Evolutionary conservation across 352 stramenopile genomes (phyloP).

Genomic region (Phytophthora chlamydospora): DNA sequence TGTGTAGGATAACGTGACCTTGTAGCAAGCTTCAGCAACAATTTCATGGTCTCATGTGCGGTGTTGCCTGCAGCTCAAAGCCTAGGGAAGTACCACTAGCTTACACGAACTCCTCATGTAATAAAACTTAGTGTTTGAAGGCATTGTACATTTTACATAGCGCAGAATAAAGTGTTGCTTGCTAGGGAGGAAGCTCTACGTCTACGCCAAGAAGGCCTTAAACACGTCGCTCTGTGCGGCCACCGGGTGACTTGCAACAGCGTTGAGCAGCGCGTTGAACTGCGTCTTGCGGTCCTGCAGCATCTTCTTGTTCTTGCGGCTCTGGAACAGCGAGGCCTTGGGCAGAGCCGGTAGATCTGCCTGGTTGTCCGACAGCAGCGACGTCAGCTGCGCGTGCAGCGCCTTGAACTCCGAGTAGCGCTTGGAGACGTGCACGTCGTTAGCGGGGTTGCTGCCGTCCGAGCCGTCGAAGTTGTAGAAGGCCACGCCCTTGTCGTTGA

Average conservation of each 20-base stretch:
- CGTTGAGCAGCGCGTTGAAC: constrained; percentile 66
- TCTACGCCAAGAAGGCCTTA: constrained; percentile 56
- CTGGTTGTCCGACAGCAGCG: constrained; percentile 52
- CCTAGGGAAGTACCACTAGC: background rate
- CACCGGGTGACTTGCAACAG: constrained; percentile 54
- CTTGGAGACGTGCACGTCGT: constrained; percentile 64
- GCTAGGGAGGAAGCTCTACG: constrained; percentile 5
- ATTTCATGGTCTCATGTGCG: too few species aligned
- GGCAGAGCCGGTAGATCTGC: constrained; percentile 55
- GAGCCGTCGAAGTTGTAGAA: constrained; percentile 64
- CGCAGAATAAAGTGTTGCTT: constrained; percentile 14
- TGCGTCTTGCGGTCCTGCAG: constrained; percentile 62
- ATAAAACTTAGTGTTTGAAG: background rate
- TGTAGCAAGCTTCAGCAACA: too few species aligned
- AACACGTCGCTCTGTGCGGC: constrained; percentile 52
- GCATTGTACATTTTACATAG: constrained; percentile 35
- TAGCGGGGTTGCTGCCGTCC: constrained; percentile 47
- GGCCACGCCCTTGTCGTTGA: constrained; percentile 38
- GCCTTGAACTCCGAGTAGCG: constrained; percentile 83
- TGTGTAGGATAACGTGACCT: too few species aligned
- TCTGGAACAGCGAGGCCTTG: constrained; percentile 50
- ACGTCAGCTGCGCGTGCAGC: constrained; percentile 55
- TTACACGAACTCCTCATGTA: constrained; percentile 2
- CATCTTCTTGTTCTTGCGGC: constrained; percentile 62
- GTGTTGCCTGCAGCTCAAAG: background rate